A percentile compares a stretch with the other conserved stretches of the same genome.
These are phyloP conservation scores for Opeltia flavorubescens DNA, from an alignment of 495 filamentous ascomycete genomes.

Conservation along the genomic window DNA sequence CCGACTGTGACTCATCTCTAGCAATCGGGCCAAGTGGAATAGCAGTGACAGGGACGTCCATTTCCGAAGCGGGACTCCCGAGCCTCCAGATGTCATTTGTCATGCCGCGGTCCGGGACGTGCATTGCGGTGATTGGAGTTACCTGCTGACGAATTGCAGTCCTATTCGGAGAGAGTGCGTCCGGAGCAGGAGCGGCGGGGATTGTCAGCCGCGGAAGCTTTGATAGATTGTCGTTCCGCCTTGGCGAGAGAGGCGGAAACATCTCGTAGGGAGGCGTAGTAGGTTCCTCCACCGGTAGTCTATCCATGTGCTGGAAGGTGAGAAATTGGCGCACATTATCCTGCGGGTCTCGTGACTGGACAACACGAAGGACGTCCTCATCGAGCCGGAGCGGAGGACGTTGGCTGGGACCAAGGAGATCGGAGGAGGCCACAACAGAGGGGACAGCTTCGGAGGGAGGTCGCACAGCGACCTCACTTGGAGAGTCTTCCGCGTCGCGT, in stretches of 20 bases:
- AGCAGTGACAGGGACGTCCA: constrained; percentile 76
- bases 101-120: constrained; percentile 13
- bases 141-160: constrained; percentile 17
- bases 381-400: constrained; percentile 52
- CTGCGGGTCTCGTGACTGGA: constrained; percentile 64
- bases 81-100: constrained; percentile 49
- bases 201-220: constrained; percentile 45
- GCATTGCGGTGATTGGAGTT: constrained; percentile 13
- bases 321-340: constrained; percentile 87
- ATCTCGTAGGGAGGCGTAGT: constrained; percentile 32
- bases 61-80: constrained; percentile 71
- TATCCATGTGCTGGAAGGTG: constrained; percentile 52
- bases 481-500: constrained; percentile 10
- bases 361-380: constrained; percentile 49
- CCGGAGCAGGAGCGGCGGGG: constrained; percentile 27
- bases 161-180: constrained; percentile 30
- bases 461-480: constrained; percentile 11
- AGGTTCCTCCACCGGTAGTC: constrained; percentile 25
- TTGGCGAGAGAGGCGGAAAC: constrained; percentile 27
- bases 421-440: constrained; percentile 81
- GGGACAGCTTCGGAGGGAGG: constrained; percentile 33
- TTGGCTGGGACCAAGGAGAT: constrained; percentile 58
- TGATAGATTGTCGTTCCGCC: constrained; percentile 32
- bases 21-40: constrained; percentile 53
- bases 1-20: constrained; percentile 68